A percentile compares a stretch with the other conserved stretches of the same genome.
Conservation (phyloP, 2,329 filamentous ascomycete genomes). For the Penicillium sp. region DNA sequence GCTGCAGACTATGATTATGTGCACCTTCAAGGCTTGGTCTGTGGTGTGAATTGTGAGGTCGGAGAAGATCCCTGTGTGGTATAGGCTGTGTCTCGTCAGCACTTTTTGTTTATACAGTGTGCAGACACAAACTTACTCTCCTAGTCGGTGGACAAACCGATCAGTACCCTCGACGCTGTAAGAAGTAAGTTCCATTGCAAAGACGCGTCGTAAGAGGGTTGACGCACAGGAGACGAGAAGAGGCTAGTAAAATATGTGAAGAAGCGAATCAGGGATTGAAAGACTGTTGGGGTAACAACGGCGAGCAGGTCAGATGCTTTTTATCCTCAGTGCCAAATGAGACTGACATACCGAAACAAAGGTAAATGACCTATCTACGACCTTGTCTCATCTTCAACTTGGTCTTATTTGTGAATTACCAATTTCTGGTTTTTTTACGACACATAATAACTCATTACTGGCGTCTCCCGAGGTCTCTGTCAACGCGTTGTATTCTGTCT, state of each 20-base stretch:
- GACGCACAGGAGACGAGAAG: no score
- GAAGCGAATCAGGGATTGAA: background rate
- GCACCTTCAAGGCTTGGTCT: background rate
- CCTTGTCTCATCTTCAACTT: background rate
- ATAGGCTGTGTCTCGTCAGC: background rate
- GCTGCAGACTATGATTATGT: background rate
- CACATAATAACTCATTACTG: no score
- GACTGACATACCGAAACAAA: background rate
- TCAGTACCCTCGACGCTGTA: background rate
- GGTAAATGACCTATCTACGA: background rate
- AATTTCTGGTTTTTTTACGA: background rate
- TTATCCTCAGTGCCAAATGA: background rate
- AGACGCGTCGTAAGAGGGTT: background rate
- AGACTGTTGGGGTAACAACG: background rate
- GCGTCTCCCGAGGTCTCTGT: no score
- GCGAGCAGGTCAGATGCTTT: background rate
- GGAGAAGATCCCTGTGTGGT: background rate
- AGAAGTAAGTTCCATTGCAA: background rate
- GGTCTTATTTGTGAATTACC: no score
- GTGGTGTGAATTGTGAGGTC: background rate
- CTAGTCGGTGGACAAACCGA: background rate
- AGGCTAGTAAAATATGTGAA: background rate
- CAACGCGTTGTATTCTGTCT: background rate
- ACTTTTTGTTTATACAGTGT: background rate
- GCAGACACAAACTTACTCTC: background rate